A percentile compares a stretch with the other conserved stretches of the same genome.
phyloP scores from a whole-genome alignment of 306 rosid species.

The Vigna reflexopilosa region DNA sequence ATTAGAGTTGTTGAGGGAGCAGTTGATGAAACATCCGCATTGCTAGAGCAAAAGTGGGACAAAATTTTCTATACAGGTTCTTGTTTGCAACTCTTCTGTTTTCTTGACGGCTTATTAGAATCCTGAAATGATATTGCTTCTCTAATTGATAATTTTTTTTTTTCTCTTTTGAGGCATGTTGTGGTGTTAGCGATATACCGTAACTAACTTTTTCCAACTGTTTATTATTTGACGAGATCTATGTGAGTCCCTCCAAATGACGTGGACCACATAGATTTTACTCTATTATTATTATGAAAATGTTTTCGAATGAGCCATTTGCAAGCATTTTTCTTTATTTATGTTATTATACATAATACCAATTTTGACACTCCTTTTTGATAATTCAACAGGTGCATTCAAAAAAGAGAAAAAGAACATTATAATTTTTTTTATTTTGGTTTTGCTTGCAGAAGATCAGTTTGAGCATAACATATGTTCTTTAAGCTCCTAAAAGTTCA shows the following conservation, averaged over 20 bases:
- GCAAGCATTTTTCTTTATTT: neutral
- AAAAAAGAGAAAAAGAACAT: neutral
- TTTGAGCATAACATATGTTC: neutral
- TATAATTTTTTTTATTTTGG: neutral
- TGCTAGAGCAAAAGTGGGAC: slow-evolving; percentile 98
- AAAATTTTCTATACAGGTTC: slow-evolving; percentile 97
- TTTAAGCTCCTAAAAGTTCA: neutral
- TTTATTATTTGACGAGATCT: neutral
- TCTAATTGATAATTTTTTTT: neutral
- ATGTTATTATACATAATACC: neutral
- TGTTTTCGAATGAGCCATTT: neutral
- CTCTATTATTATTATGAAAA: neutral
- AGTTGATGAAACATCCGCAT: slow-evolving; percentile 79
- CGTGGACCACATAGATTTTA: neutral
- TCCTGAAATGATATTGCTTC: slow-evolving; percentile 28
- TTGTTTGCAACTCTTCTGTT: slow-evolving; percentile 33
- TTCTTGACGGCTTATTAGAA: slow-evolving; percentile 24
- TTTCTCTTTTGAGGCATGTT: neutral
- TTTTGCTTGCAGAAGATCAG: neutral
- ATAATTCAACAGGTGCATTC: slow-evolving; percentile 6
- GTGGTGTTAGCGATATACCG: neutral
- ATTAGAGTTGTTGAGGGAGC: slow-evolving; percentile 91
- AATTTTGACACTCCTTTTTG: slow-evolving; percentile 17
- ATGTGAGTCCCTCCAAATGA: neutral
- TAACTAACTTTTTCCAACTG: neutral